Conservation (phyloP, 495 filamentous ascomycete genomes). For the Penicillium dipodomyicola region DNA sequence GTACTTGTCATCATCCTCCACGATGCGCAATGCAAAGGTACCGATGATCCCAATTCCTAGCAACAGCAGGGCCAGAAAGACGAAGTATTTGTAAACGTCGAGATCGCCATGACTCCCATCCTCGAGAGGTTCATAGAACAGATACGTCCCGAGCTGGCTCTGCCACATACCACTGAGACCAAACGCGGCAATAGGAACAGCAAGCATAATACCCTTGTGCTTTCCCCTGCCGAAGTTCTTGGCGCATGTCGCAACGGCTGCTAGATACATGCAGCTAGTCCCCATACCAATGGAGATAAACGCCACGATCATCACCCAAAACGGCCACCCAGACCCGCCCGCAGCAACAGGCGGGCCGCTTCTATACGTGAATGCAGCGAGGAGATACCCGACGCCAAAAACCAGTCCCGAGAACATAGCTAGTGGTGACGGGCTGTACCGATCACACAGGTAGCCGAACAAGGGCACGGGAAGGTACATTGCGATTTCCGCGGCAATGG, state of each 20-base stretch:
- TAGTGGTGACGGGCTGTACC: slow-evolving; percentile 72
- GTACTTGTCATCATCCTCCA: slow-evolving; percentile 58
- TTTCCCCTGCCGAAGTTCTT: slow-evolving; percentile 94
- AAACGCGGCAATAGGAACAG: slow-evolving; percentile 86
- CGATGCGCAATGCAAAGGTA: slow-evolving; percentile 65
- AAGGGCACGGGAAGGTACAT: slow-evolving; percentile 87
- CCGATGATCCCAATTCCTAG: slow-evolving; percentile 70
- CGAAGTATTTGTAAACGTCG: slow-evolving; percentile 81
- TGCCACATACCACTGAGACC: slow-evolving; percentile 93
- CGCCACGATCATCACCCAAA: slow-evolving; percentile 76
- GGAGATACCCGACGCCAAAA: slow-evolving; percentile 77
- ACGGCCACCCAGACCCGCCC: slow-evolving; percentile 66
- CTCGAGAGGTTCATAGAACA: slow-evolving; percentile 63
- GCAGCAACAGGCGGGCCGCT: slow-evolving; percentile 55
- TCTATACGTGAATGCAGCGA: slow-evolving; percentile 76
- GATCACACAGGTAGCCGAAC: slow-evolving; percentile 89
- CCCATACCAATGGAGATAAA: slow-evolving; percentile 79
- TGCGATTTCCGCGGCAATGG: slow-evolving; percentile 76
- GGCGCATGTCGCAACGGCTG: slow-evolving; percentile 85
- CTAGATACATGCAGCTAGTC: slow-evolving; percentile 82
- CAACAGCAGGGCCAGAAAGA: slow-evolving; percentile 71
- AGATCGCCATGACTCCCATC: slow-evolving; percentile 72
- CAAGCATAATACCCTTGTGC: slow-evolving; percentile 84
- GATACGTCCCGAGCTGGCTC: slow-evolving; percentile 78
- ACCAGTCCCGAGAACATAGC: slow-evolving; percentile 66